These are phyloP conservation scores for Paramecium biaurelia DNA, from an alignment of 73 alveolate species.

Conservation along the genomic window DNA sequence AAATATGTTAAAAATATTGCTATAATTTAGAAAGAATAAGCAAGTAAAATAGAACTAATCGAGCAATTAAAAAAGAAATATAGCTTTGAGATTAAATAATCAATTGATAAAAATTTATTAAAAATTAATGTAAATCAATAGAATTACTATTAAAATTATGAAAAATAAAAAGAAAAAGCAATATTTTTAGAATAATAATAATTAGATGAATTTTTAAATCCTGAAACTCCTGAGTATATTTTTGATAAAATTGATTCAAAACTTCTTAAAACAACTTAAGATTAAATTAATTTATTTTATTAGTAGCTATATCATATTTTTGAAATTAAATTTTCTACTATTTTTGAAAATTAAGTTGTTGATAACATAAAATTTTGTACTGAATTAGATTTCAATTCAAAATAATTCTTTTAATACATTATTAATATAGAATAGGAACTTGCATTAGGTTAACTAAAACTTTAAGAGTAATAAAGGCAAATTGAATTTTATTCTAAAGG, in stretches of 20 bases:
- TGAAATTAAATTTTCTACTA: neutral
- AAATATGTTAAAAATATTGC: neutral
- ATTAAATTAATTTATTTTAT: neutral
- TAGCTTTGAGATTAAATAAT: neutral
- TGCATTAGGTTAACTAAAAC: neutral
- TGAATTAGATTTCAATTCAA: neutral
- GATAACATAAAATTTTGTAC: neutral
- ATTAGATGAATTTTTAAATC: neutral
- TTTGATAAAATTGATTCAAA: neutral
- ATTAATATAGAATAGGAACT: neutral
- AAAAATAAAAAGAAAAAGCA: neutral
- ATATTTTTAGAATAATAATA: neutral
- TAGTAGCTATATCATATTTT: neutral
- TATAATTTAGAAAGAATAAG: neutral
- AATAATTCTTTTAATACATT: neutral
- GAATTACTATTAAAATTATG: neutral
- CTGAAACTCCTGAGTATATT: neutral
- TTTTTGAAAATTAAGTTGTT: neutral
- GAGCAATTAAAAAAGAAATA: neutral
- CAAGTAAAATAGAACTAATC: neutral
- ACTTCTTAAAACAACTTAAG: neutral
- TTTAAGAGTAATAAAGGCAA: neutral
- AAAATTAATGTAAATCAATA: neutral
- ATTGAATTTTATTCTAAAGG: no score
- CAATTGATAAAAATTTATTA: neutral